Base-by-base conservation (phyloP, 2,329 filamentous ascomycete genomes). In the Cladophialophora immunda region DNA sequence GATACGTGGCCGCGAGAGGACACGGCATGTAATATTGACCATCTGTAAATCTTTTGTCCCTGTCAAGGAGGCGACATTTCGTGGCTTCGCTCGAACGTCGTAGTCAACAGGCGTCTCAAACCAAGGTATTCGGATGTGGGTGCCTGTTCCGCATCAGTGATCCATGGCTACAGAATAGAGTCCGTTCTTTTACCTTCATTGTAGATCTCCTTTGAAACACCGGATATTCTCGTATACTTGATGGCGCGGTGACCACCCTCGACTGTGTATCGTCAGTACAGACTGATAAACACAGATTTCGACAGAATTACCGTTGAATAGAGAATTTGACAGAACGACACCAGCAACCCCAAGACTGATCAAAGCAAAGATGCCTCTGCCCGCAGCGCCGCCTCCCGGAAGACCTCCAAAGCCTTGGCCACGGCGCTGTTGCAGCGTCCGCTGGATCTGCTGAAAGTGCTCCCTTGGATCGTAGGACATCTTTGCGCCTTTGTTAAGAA, bases 21-120 rank as follows among this genome's bases (percentile, higher is more conserved):
- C 95, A 92, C 95, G 94, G 82, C 95, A 99, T 77, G 94, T 99
- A 79, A 99, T 98, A 87, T 99, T 99, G 65, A 73, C 95, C 95
- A 99, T 99, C 85, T 99, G 95, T 81, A 99, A 84, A 82, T 99
- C 95, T 86, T 99, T 99, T 77, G 95, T 99, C 74, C 95, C 95
- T 67, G 95, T 99, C 73, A 99, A 88, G 72, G 95, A 98, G 73
- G 95, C 92, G 75, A 99, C 94, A 77, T 97, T 97, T 79, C 95
- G 90, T 76, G 95, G 95, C 85, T 94, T 97, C 68, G 95, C 95
- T 82, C 95, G 94, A 74, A 99, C 95, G 80, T 99, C 94, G 85
- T 98, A 99, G 75, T 94, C 90, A 80, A 99, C 89, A 59, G 95
- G 93, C 4, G 94, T 97, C 83, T 99, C 95, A 81, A 99, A 91